phyloP scores from a whole-genome alignment of 2,329 filamentous ascomycete genomes.

The Penicillium sp. region DNA sequence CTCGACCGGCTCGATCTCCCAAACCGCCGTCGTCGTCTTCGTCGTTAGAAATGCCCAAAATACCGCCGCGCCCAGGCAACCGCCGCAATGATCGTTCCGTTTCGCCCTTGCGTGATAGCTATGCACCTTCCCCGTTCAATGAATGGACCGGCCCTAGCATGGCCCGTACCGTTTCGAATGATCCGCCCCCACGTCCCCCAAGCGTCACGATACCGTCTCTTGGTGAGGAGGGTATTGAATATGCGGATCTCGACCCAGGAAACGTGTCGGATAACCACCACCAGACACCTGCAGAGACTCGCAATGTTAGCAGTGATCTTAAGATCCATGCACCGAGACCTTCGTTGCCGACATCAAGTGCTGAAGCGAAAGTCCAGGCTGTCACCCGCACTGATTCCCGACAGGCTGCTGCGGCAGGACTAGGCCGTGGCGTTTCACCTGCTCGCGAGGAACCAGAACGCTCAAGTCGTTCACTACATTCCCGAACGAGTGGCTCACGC shows the following conservation, averaged over 20 bases:
- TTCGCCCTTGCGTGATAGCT: constrained; percentile 74
- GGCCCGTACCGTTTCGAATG: constrained; percentile 34
- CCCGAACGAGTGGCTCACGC: constrained; percentile 60
- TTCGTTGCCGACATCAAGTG: constrained; percentile 74
- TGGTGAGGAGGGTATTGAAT: constrained; percentile 87
- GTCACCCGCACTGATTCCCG: constrained; percentile 92
- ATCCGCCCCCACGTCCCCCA: constrained; percentile 57
- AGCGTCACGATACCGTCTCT: constrained; percentile 81
- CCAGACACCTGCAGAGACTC: constrained; percentile 66
- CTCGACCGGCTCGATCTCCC: constrained; percentile 58
- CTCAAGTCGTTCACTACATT: constrained; percentile 56
- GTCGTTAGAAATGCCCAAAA: constrained; percentile 59
- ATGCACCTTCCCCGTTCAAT: constrained; percentile 82
- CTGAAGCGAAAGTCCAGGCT: constrained; percentile 75
- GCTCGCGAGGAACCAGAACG: constrained; percentile 53
- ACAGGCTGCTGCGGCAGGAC: constrained; percentile 77
- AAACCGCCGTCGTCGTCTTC: constrained; percentile 40
- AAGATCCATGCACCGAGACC: constrained; percentile 88
- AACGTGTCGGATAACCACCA: constrained; percentile 44
- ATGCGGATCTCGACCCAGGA: constrained; percentile 60
- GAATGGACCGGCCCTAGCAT: constrained; percentile 52
- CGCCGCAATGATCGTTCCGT: constrained; percentile 69
- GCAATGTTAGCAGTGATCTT: constrained; percentile 74
- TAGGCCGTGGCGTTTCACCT: constrained; percentile 61
- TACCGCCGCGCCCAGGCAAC: constrained; percentile 72